phyloP scores from a whole-genome alignment of 768 basidiomycete genomes.

The Botryobasidium botryosum region DNA sequence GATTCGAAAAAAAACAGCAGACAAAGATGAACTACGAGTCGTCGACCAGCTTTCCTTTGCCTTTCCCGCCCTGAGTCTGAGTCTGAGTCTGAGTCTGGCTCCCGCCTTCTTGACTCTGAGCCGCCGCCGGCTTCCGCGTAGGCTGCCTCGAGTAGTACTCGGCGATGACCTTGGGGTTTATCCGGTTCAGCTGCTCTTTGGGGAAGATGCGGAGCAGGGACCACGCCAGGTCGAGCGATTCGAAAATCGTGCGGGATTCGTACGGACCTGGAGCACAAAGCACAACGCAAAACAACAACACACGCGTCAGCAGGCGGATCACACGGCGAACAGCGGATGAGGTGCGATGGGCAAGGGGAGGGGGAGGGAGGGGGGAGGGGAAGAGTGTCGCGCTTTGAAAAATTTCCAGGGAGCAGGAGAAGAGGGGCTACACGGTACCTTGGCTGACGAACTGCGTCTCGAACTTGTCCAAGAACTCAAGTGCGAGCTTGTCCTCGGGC shows the following conservation, averaged over 20 bases:
- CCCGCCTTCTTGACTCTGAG: too few species aligned
- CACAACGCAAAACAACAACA: too few species aligned
- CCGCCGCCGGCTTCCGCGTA: too few species aligned
- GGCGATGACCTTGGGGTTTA: constrained; percentile 88
- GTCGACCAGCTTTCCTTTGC: too few species aligned
- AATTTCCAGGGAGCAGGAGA: background rate
- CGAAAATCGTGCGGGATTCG: constrained; percentile 91
- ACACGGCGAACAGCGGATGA: constrained; percentile 4
- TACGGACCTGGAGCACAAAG: constrained; percentile 48
- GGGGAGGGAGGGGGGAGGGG: background rate
- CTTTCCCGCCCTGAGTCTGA: too few species aligned
- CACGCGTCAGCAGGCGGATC: background rate
- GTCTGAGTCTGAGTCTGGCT: too few species aligned
- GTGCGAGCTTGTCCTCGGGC: constrained; percentile 84
- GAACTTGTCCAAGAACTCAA: constrained; percentile 97
- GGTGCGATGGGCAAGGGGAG: background rate
- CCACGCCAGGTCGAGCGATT: constrained; percentile 96
- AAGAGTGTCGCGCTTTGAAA: too few species aligned
- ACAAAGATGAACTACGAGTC: too few species aligned
- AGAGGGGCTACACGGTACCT: constrained; percentile 32
- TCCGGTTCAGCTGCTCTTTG: constrained; percentile 94
- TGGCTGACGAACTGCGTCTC: constrained; percentile 96
- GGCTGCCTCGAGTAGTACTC: constrained; percentile 86
- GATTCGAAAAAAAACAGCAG: too few species aligned
- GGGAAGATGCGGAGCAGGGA: constrained; percentile 94